phyloP scores from a whole-genome alignment of 179 eudicot genomes.

The Silene coronaria region DNA sequence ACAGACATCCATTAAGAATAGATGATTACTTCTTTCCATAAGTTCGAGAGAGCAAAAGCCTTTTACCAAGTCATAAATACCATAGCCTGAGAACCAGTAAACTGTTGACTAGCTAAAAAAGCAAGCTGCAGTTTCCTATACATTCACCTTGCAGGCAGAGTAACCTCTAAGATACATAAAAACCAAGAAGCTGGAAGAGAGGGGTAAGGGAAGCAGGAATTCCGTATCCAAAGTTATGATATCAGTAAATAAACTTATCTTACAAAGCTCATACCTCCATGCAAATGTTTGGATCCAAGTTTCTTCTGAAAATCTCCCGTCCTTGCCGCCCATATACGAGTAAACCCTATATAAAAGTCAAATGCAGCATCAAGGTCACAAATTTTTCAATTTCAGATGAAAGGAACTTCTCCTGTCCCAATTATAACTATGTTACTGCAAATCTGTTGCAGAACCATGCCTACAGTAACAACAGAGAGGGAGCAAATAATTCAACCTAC shows the following conservation, averaged over 20 bases:
- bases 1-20: too few species aligned
- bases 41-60: too few species aligned
- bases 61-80: too few species aligned
- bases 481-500: neutral
- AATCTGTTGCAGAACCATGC: neutral
- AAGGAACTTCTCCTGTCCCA: neutral
- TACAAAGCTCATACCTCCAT: conserved; percentile 51
- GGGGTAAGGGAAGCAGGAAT: neutral
- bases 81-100: too few species aligned
- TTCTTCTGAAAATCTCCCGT: conserved; percentile 69
- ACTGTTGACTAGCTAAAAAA: too few species aligned
- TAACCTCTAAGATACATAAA: neutral
- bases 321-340: conserved; percentile 90
- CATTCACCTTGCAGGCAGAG: too few species aligned
- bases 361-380: conserved; percentile 1
- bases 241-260: neutral
- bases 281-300: conserved; percentile 65
- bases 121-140: too few species aligned
- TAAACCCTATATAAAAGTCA: conserved; percentile 50
- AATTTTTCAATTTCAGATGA: conserved; percentile 2
- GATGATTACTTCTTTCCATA: too few species aligned
- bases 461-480: neutral
- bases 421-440: neutral
- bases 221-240: neutral
- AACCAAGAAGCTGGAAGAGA: neutral